Conservation (phyloP, 345 rosid genomes). For the Eucalyptus sp. region DNA sequence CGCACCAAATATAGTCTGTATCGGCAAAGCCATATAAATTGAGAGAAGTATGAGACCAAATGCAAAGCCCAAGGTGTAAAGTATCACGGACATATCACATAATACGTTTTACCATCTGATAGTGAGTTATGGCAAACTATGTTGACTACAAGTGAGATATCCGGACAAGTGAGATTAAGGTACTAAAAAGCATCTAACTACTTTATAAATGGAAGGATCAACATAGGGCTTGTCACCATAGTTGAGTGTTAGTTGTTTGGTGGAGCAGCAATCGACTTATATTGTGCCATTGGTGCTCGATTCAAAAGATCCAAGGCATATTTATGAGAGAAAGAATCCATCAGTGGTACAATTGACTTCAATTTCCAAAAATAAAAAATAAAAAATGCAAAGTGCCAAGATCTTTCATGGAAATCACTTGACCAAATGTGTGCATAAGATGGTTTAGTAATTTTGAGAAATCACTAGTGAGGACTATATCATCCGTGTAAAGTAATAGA, state of each 20-base stretch:
- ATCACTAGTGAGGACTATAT: no score
- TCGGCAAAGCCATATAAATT: not conserved
- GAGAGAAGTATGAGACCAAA: not conserved
- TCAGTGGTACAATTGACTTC: not conserved
- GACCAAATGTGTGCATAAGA: not conserved
- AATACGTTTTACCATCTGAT: not conserved
- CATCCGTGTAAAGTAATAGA: no score
- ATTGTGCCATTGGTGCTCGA: not conserved
- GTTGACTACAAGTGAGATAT: no score
- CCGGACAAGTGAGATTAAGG: not conserved
- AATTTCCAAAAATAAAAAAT: not conserved
- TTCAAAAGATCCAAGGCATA: not conserved
- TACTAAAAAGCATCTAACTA: not conserved
- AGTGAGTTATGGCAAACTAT: not conserved
- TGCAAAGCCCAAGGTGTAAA: not conserved
- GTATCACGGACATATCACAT: rapidly evolving
- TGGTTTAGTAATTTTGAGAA: no score
- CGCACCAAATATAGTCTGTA: not conserved
- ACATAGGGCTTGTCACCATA: not conserved
- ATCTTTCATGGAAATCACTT: not conserved
- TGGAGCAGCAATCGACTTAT: not conserved
- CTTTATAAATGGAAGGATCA: no score
- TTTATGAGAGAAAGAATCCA: not conserved
- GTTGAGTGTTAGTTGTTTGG: not conserved
- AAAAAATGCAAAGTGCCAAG: not conserved